Conservation (phyloP, 768 basidiomycete genomes). For the Mycena olivaceomarginata region DNA sequence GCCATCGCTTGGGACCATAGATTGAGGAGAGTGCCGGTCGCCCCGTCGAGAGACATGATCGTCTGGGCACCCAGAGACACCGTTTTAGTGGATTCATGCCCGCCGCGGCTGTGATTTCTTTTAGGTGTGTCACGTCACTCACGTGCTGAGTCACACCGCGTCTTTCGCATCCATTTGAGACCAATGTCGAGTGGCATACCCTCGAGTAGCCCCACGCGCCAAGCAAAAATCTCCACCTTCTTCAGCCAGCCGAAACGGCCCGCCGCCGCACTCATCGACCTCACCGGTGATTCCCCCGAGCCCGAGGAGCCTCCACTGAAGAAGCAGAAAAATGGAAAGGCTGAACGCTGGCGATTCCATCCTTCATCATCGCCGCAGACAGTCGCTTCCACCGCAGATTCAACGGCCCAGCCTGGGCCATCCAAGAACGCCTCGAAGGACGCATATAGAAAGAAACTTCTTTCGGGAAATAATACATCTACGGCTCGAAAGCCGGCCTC, state of each 20-base stretch:
- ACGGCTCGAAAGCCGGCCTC: neutral
- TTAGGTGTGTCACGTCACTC: neutral
- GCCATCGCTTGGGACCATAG: constrained; percentile 41
- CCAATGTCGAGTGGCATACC: neutral
- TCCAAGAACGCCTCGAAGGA: constrained; percentile 55
- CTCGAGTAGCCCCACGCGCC: constrained; percentile 43
- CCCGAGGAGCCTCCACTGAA: constrained; percentile 49
- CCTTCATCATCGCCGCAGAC: constrained; percentile 40
- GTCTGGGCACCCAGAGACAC: neutral
- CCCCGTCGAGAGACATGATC: neutral
- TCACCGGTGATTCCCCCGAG: constrained; percentile 44
- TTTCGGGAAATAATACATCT: constrained; percentile 52
- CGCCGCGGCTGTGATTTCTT: neutral
- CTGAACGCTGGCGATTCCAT: constrained; percentile 69
- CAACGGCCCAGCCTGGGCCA: neutral
- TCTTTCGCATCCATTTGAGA: too few relatives aligned
- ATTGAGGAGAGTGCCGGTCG: neutral
- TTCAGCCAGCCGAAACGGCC: constrained; percentile 54
- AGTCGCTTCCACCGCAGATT: neutral
- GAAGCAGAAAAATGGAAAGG: constrained; percentile 50
- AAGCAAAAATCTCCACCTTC: constrained; percentile 64
- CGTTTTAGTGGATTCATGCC: constrained; percentile 22
- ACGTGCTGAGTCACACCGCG: neutral
- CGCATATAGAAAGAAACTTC: constrained; percentile 69
- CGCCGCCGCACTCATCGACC: constrained; percentile 1